Percentiles rank a stretch among this genome's conserved stretches.
These are phyloP conservation scores for Ceratocystis alfenasii DNA, from an alignment of 2,329 filamentous ascomycete species.

Conservation along the genomic window DNA sequence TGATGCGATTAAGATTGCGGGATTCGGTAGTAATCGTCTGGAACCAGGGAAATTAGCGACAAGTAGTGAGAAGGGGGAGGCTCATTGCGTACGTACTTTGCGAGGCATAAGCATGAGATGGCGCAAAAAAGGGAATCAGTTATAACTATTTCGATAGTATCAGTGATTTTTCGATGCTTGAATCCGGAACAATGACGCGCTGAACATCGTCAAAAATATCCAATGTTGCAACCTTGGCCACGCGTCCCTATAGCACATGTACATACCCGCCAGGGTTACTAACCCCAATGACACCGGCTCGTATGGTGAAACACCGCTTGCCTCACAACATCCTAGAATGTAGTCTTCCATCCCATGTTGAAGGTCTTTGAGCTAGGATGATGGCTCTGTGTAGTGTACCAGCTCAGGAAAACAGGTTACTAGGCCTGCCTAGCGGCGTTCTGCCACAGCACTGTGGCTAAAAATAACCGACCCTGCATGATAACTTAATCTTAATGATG, in stretches of 20 bases:
- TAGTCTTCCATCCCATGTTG: neutral
- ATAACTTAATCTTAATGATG: conserved; percentile 9
- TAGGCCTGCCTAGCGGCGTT: neutral
- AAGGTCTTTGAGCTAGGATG: neutral
- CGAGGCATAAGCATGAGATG: neutral
- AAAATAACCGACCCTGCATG: conserved; percentile 3
- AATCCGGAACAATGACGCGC: no score
- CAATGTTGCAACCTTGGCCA: no score
- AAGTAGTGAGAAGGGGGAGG: neutral
- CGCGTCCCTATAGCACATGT: no score
- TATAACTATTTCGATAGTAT: neutral
- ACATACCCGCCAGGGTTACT: neutral
- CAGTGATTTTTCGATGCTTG: neutral
- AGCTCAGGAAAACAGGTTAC: neutral
- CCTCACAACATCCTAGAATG: neutral
- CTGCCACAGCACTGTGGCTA: neutral
- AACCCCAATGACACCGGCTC: neutral
- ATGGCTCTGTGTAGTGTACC: neutral
- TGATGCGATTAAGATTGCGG: conserved; percentile 11
- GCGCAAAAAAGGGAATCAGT: no score
- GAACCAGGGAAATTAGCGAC: neutral
- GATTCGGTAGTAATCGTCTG: conserved; percentile 9
- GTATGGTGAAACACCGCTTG: neutral
- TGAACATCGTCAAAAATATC: no score
- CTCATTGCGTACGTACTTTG: neutral